Conservation (phyloP, 805 yeast genomes). For the Pichia occidentalis region DNA sequence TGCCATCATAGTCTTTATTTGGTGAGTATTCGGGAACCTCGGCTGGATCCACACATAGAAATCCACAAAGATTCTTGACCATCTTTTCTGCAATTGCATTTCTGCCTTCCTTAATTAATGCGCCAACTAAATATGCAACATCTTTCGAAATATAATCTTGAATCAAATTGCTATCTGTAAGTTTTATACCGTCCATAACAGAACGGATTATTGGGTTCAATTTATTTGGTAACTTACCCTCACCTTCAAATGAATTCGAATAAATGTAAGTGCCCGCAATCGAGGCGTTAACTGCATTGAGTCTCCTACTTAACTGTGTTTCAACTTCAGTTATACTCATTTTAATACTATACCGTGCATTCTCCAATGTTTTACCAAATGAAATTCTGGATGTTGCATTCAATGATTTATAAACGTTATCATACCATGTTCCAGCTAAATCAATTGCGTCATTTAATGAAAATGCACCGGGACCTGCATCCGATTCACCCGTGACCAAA, state of each 20-base stretch:
- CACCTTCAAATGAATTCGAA: conserved; percentile 31
- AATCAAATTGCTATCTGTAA: conserved; percentile 57
- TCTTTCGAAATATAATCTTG: conserved; percentile 70
- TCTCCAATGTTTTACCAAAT: conserved; percentile 68
- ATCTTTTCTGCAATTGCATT: conserved; percentile 80
- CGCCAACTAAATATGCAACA: conserved; percentile 55
- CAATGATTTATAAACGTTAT: conserved; percentile 55
- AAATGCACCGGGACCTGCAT: conserved; percentile 93
- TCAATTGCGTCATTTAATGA: conserved; percentile 70
- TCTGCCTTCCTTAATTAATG: conserved; percentile 52
- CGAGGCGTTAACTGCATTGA: conserved; percentile 59
- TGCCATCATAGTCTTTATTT: conserved; percentile 48
- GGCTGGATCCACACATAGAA: conserved; percentile 89
- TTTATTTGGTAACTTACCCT: conserved; percentile 74
- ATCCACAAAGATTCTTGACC: conserved; percentile 83
- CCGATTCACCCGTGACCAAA: conserved; percentile 88
- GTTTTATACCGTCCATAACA: conserved; percentile 86
- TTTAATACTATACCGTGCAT: conserved; percentile 61
- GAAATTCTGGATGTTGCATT: conserved; percentile 65
- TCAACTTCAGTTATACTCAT: conserved; percentile 66
- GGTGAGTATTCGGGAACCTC: conserved; percentile 90
- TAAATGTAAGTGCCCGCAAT: conserved; percentile 58
- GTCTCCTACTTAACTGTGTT: conserved; percentile 42
- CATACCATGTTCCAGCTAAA: conserved; percentile 55
- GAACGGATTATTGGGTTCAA: conserved; percentile 84